phyloP scores from a whole-genome alignment of 2,329 filamentous ascomycete species.

The Sporothrix protearum region DNA sequence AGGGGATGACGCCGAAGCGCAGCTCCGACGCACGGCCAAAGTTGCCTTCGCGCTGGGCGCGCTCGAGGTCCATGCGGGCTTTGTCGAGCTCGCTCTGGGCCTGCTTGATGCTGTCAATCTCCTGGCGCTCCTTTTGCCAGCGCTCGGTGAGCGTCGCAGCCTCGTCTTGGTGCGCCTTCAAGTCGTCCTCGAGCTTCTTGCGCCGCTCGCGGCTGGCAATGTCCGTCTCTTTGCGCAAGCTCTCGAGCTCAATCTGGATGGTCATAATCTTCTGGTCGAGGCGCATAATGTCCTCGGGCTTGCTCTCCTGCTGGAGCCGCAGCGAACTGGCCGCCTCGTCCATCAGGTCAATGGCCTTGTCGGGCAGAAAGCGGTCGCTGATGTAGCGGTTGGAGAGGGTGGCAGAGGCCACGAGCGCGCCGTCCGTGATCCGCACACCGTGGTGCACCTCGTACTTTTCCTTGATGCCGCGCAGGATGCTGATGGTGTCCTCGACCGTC shows the following conservation, averaged over 20 bases:
- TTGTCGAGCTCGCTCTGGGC: constrained; percentile 85
- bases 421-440: constrained; percentile 90
- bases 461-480: constrained; percentile 92
- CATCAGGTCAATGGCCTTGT: constrained; percentile 96
- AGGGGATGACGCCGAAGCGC: constrained; percentile 81
- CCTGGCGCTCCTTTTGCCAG: constrained; percentile 85
- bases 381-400: constrained; percentile 94
- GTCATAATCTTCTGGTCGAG: constrained; percentile 96
- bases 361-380: constrained; percentile 89
- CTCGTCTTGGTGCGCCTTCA: constrained; percentile 75
- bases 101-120: constrained; percentile 83
- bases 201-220: constrained; percentile 81
- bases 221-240: constrained; percentile 88
- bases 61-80: constrained; percentile 79
- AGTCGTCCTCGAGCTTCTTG: constrained; percentile 74
- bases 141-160: constrained; percentile 69
- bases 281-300: constrained; percentile 88
- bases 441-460: constrained; percentile 97
- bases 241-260: constrained; percentile 94
- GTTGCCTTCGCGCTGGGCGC: constrained; percentile 81
- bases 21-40: constrained; percentile 89
- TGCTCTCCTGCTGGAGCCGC: constrained; percentile 91
- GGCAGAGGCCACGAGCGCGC: constrained; percentile 85
- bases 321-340: constrained; percentile 91
- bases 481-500: constrained; percentile 86